A percentile compares a stretch with the other conserved stretches of the same genome.
Evolutionary conservation across 768 basidiomycete genomes (phyloP).

Genomic region (Baorangia bicolor): DNA sequence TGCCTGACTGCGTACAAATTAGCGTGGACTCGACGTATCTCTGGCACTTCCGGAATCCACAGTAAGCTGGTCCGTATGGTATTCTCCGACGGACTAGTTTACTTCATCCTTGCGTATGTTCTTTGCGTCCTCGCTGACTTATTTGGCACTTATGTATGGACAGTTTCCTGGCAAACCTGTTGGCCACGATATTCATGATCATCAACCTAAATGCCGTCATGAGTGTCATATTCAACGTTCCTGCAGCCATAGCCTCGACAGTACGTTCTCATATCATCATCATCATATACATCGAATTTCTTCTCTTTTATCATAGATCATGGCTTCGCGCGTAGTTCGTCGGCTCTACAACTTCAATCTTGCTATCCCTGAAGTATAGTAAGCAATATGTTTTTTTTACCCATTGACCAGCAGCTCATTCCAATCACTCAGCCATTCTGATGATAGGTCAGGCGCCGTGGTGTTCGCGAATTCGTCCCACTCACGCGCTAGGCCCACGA

Average conservation of each 20-base stretch:
- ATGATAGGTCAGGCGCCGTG: constrained; percentile 18
- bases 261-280: constrained; percentile 30
- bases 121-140: constrained; percentile 10
- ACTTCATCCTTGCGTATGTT: constrained; percentile 71
- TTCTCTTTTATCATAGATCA: constrained; percentile 40
- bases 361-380: constrained; percentile 30
- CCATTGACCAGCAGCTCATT: neutral
- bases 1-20: constrained; percentile 62
- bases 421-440: constrained; percentile 15
- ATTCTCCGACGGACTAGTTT: constrained; percentile 70
- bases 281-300: neutral
- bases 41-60: constrained; percentile 24
- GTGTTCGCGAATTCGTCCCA: constrained; percentile 16
- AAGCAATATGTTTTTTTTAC: constrained; percentile 7
- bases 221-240: constrained; percentile 65
- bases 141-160: constrained; percentile 21
- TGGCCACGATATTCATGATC: constrained; percentile 61
- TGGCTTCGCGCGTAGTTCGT: constrained; percentile 59
- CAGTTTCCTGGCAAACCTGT: constrained; percentile 41
- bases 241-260: constrained; percentile 55
- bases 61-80: constrained; percentile 61
- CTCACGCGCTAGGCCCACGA: constrained; percentile 15
- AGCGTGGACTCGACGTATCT: constrained; percentile 23
- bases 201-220: constrained; percentile 64
- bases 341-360: constrained; percentile 51